Base-by-base conservation (phyloP, 257 asterid genomes). In the Nicotiana paniculata region DNA sequence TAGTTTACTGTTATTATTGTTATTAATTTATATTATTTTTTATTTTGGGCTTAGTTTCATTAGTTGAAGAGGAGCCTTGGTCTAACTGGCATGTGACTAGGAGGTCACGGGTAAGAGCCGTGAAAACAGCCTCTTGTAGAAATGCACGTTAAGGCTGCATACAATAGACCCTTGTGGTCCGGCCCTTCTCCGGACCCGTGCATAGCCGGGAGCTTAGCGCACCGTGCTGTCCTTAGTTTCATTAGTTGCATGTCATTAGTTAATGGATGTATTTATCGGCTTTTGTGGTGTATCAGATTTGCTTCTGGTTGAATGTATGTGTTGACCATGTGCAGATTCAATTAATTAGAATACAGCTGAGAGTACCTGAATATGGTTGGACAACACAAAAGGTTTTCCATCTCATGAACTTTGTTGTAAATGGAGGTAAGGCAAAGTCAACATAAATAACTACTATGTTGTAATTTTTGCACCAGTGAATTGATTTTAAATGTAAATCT, bases 301-400 rank as follows among this genome's bases (percentile, higher is more conserved):
- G 3, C 16, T 18, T 77, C 37, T 57, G 58, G 54, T 64, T 82
- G 59, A 59, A 74, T 67, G 67, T 58, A 16, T 62, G 81, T 55
- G 17, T 86, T 81, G 66, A 76, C 63, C 11, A 21, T 30, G 9
- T 90, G 90, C 94, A 96, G 98, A 86, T 96, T 65, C 99, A 96
- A 90, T 88, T 94, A 83, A 88, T 96, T 48, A 91, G 99, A 85
- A 96, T 96, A 80, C 91, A 94, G 81, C 85, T 88, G 54, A 93
- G 99, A 88, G 97, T 96, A 81, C 98, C 98, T 6, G 97, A 92
- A 84, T 96, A 90, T 91, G 97, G 99, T 63, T 94, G 99, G 99
- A 96, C 99, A 21, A 94, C 97, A 0, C 99, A 96, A 88, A 96
- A 96, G 92, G 96, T 94, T 89, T 96, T 96, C 93, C 98, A 96